These are phyloP conservation scores for Leptomonas seymouri DNA, from an alignment of 208 protist genomes.

Conservation along the genomic window DNA sequence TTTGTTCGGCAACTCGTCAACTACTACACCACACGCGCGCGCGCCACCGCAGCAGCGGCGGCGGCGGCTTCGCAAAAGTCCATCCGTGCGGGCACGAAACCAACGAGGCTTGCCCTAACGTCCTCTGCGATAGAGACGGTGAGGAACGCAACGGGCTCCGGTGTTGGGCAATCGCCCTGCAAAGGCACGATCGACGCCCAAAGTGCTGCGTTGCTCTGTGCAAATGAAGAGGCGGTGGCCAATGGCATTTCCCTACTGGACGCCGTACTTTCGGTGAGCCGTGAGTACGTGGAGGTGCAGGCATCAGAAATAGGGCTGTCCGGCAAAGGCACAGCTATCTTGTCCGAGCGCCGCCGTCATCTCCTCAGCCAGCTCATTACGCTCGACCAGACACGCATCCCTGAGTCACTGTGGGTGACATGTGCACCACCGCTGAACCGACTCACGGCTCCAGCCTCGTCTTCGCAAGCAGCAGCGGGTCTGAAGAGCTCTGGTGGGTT, in stretches of 20 bases:
- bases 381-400: constrained; percentile 64
- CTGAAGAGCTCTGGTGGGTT: too few relatives aligned
- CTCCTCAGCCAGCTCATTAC: constrained; percentile 57
- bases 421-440: constrained; percentile 32
- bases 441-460: constrained; percentile 2
- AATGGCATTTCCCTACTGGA: constrained; percentile 69
- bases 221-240: background rate
- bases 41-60: background rate
- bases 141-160: background rate
- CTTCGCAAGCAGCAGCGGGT: background rate
- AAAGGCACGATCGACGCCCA: background rate
- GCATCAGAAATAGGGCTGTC: constrained; percentile 21
- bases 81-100: too few relatives aligned
- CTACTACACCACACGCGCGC: constrained; percentile 34
- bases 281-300: constrained; percentile 71
- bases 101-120: background rate
- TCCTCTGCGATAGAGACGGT: too few relatives aligned
- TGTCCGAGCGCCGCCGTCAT: constrained; percentile 35
- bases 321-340: constrained; percentile 22
- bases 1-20: constrained; percentile 63
- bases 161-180: background rate
- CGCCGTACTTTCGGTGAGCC: constrained; percentile 72
- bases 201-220: background rate
- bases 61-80: background rate
- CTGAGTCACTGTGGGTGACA: constrained; percentile 74